Evolutionary conservation across 768 basidiomycete genomes (phyloP).

Genomic region (Tulasnella sp.): DNA sequence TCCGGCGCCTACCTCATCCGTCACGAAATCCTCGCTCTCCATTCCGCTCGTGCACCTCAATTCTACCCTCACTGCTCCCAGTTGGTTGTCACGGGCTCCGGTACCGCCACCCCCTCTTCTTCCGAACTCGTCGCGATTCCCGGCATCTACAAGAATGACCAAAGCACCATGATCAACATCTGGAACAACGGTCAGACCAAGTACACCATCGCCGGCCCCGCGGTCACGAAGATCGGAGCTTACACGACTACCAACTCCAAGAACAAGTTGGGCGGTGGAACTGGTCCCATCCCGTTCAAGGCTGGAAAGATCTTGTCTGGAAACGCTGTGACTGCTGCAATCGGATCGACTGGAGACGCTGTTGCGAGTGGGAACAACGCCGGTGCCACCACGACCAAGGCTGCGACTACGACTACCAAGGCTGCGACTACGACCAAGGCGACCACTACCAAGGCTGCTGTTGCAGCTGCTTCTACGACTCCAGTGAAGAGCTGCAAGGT

Average conservation of each 20-base stretch:
- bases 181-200: slow-evolving; percentile 28
- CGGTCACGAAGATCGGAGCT: not conserved
- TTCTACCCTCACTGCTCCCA: slow-evolving; percentile 35
- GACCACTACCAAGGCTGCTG: not conserved
- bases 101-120: slow-evolving; percentile 29
- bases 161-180: slow-evolving; percentile 30
- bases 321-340: not conserved
- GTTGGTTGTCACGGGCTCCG: slow-evolving; percentile 24
- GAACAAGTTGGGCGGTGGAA: slow-evolving; percentile 14
- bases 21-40: slow-evolving; percentile 29
- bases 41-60: slow-evolving; percentile 31
- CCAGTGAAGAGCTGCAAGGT: not conserved
- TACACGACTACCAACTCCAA: not conserved
- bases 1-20: slow-evolving; percentile 33
- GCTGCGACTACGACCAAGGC: slow-evolving; percentile 6
- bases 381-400: not conserved
- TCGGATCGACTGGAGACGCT: not conserved
- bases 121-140: slow-evolving; percentile 30
- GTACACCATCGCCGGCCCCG: slow-evolving; percentile 32
- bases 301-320: slow-evolving; percentile 19
- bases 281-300: not conserved
- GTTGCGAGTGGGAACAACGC: not conserved
- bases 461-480: slow-evolving; percentile 1
- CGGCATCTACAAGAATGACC: slow-evolving; percentile 30
- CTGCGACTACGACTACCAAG: too few relatives aligned